Evolutionary conservation across 2,329 filamentous ascomycete species (phyloP).

Genomic region (Uncinocarpus reesii): DNA sequence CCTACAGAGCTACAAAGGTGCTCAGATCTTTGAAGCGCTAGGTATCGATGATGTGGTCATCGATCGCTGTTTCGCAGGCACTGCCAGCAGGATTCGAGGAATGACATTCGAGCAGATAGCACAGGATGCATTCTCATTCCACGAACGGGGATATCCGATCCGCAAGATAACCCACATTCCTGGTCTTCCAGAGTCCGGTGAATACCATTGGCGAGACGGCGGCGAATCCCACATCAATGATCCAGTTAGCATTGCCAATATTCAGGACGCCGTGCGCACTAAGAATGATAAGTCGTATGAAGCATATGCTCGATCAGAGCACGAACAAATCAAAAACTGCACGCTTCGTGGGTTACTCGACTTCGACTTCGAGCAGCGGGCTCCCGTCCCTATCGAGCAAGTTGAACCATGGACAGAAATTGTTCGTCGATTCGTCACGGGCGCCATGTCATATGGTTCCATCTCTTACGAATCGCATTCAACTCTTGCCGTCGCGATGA

Average conservation of each 20-base stretch:
- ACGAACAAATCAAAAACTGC: constrained; percentile 94
- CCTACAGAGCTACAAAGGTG: constrained; percentile 90
- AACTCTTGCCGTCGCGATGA: constrained; percentile 91
- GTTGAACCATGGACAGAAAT: constrained; percentile 98
- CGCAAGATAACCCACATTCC: constrained; percentile 64
- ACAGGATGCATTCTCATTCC: constrained; percentile 86
- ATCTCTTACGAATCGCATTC: constrained; percentile 99
- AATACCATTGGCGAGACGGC: constrained; percentile 97
- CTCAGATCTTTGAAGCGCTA: constrained; percentile 93
- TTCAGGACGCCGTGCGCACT: constrained; percentile 88
- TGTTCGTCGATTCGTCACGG: constrained; percentile 89
- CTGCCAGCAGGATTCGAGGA: constrained; percentile 86
- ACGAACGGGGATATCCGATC: constrained; percentile 83
- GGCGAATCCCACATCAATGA: constrained; percentile 94
- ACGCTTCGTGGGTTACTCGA: constrained; percentile 89
- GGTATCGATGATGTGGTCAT: constrained; percentile 87
- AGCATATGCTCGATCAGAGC: constrained; percentile 84
- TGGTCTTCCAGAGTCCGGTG: constrained; percentile 80
- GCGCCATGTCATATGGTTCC: constrained; percentile 96
- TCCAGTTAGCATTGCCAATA: constrained; percentile 86
- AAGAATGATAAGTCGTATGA: constrained; percentile 99
- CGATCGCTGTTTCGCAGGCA: constrained; percentile 88
- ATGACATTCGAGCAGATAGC: constrained; percentile 89
- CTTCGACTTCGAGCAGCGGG: constrained; percentile 84
- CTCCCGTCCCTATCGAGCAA: constrained; percentile 83